Evolutionary conservation across 2,329 filamentous ascomycete genomes (phyloP).

Genomic region (Diplodia corticola): DNA sequence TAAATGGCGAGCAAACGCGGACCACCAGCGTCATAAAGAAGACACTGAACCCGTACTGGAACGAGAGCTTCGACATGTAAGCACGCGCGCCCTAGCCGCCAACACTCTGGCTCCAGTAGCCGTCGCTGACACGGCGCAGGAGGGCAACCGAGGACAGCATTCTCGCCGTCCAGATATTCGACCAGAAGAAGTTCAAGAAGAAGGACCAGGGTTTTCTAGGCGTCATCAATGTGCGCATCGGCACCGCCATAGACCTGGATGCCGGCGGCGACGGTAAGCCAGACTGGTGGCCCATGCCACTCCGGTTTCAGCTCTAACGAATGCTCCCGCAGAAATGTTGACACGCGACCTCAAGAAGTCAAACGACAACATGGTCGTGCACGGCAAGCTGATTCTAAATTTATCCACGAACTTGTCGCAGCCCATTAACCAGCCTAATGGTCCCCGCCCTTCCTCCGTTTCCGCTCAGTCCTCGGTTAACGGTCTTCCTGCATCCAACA

Average conservation of each 20-base stretch:
- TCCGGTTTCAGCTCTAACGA: constrained; percentile 26
- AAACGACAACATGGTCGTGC: constrained; percentile 94
- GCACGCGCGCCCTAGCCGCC: constrained; percentile 36
- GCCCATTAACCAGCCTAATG: constrained; percentile 53
- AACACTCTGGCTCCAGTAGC: constrained; percentile 20
- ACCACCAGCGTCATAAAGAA: constrained; percentile 98
- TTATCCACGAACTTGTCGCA: constrained; percentile 83
- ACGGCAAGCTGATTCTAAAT: constrained; percentile 96
- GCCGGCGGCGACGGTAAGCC: constrained; percentile 84
- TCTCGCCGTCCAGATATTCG: constrained; percentile 95
- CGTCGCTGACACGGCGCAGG: constrained; percentile 54
- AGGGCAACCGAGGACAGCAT: constrained; percentile 93
- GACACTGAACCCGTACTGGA: constrained; percentile 99
- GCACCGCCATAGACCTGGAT: constrained; percentile 88
- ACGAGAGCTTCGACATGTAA: constrained; percentile 98
- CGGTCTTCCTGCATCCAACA: constrained; percentile 35
- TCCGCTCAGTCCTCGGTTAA: constrained; percentile 41
- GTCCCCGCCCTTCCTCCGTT: constrained; percentile 22
- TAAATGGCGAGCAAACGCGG: constrained; percentile 96
- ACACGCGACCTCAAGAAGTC: constrained; percentile 96
- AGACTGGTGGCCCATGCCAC: constrained; percentile 1
- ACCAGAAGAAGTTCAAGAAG: constrained; percentile 99
- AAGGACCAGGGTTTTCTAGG: constrained; percentile 99
- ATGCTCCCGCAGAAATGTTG: constrained; percentile 73
- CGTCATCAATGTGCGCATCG: constrained; percentile 95